phyloP scores from a whole-genome alignment of 192 early-diverging fungal species.

The Mortierella antarctica region DNA sequence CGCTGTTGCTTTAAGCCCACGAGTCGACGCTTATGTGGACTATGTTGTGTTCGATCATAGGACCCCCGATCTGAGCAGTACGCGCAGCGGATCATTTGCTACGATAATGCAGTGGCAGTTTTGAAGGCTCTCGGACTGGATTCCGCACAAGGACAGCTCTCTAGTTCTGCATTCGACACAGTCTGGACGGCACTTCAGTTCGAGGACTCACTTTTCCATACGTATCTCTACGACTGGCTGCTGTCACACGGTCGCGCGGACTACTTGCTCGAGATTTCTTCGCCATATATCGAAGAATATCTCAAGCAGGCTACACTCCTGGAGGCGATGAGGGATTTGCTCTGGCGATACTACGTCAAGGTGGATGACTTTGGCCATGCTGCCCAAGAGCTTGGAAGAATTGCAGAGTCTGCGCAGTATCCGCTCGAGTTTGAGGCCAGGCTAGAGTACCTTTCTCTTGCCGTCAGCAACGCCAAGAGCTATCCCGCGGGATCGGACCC shows the following conservation, averaged over 20 bases:
- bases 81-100: slow-evolving; percentile 30
- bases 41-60: not conserved
- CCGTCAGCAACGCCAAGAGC: slow-evolving; percentile 73
- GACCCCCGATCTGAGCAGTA: slow-evolving; percentile 36
- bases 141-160: slow-evolving; percentile 34
- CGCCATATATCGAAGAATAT: slow-evolving; percentile 58
- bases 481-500: slow-evolving; percentile 55
- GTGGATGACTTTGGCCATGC: slow-evolving; percentile 65
- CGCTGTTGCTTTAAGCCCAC: no score
- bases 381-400: slow-evolving; percentile 57
- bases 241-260: slow-evolving; percentile 57
- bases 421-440: slow-evolving; percentile 55
- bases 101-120: slow-evolving; percentile 24
- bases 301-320: slow-evolving; percentile 60
- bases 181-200: slow-evolving; percentile 55
- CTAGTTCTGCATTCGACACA: slow-evolving; percentile 39
- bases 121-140: slow-evolving; percentile 35
- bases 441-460: slow-evolving; percentile 72
- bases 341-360: slow-evolving; percentile 77
- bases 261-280: slow-evolving; percentile 61
- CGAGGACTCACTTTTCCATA: slow-evolving; percentile 73
- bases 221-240: slow-evolving; percentile 74
- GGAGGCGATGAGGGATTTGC: slow-evolving; percentile 63
- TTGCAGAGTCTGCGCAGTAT: slow-evolving; percentile 58
- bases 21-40: no score